Conservation (phyloP, 306 rosid genomes). For the Carpinus fangiana region DNA sequence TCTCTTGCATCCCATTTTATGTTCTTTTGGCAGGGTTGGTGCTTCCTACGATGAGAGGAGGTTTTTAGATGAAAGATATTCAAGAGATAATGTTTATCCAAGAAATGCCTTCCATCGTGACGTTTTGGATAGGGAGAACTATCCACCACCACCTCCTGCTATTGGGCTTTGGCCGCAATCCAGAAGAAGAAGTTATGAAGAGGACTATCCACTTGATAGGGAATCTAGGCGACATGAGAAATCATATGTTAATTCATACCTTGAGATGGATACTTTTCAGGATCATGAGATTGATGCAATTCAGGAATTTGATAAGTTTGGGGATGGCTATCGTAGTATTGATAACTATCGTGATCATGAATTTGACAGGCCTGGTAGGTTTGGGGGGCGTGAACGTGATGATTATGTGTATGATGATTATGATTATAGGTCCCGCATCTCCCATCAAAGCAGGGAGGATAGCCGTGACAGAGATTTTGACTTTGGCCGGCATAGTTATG, state of each 20-base stretch:
- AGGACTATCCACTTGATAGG: conserved; percentile 69
- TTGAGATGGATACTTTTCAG: conserved; percentile 60
- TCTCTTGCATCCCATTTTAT: conserved; percentile 54
- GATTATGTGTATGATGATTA: conserved; percentile 81
- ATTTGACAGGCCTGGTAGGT: conserved; percentile 63
- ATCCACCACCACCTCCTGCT: conserved; percentile 64
- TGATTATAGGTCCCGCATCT: conserved; percentile 61
- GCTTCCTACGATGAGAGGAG: conserved; percentile 81
- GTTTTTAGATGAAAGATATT: conserved; percentile 80
- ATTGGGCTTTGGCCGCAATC: conserved; percentile 79
- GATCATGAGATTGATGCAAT: conserved; percentile 60
- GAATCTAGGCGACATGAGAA: conserved; percentile 77
- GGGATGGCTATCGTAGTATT: conserved; percentile 62
- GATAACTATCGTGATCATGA: conserved; percentile 67
- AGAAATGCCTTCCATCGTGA: conserved; percentile 74
- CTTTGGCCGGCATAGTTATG: conserved; percentile 71
- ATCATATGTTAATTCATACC: conserved; percentile 62
- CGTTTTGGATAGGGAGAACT: conserved; percentile 71
- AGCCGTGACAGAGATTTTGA: conserved; percentile 83
- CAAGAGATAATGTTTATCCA: conserved; percentile 66
- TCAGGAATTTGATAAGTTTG: conserved; percentile 72
- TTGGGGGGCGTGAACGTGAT: conserved; percentile 66
- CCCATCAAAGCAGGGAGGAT: conserved; percentile 76
- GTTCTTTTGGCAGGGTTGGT: conserved; percentile 65
- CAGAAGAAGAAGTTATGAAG: conserved; percentile 81